phyloP scores from a whole-genome alignment of 768 basidiomycete genomes.

The Mycena metata region DNA sequence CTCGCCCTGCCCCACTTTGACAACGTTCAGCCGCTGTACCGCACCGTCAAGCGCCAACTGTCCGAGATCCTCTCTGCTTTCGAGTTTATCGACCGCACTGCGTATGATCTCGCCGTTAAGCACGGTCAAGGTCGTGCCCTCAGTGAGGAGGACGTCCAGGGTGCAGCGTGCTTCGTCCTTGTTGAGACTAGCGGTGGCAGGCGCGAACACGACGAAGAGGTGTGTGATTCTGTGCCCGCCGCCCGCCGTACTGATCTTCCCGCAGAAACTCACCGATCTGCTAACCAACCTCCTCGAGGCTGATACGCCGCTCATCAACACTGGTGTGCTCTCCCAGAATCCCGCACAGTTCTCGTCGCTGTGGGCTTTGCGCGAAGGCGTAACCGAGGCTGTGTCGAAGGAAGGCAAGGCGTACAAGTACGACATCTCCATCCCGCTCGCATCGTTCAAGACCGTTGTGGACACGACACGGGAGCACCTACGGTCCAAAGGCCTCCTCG shows the following conservation, averaged over 20 bases:
- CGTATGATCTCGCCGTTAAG: conserved; percentile 86
- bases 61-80: conserved; percentile 98
- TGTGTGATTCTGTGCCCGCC: conserved; percentile 46
- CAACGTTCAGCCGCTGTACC: conserved; percentile 88
- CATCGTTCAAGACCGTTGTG: conserved; percentile 89
- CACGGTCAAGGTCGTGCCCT: conserved; percentile 87
- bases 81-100: conserved; percentile 93
- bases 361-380: conserved; percentile 93
- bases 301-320: conserved; percentile 83
- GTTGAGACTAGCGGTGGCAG: conserved; percentile 96
- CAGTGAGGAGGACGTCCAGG: conserved; percentile 78
- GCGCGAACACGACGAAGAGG: conserved; percentile 94
- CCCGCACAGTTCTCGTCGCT: conserved; percentile 90
- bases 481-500: conserved; percentile 74
- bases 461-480: conserved; percentile 84
- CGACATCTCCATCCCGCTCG: conserved; percentile 90
- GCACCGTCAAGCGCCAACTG: conserved; percentile 82
- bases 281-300: conserved; percentile 83
- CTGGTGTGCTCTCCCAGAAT: conserved; percentile 93
- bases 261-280: conserved; percentile 88
- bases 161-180: conserved; percentile 90
- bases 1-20: conserved; percentile 90
- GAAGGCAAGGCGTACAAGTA: conserved; percentile 98
- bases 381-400: conserved; percentile 93
- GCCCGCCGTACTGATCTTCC: conserved; percentile 7